Conservation (phyloP, 163 green algal species). For the Chlamydomonas reinhardtii region DNA sequence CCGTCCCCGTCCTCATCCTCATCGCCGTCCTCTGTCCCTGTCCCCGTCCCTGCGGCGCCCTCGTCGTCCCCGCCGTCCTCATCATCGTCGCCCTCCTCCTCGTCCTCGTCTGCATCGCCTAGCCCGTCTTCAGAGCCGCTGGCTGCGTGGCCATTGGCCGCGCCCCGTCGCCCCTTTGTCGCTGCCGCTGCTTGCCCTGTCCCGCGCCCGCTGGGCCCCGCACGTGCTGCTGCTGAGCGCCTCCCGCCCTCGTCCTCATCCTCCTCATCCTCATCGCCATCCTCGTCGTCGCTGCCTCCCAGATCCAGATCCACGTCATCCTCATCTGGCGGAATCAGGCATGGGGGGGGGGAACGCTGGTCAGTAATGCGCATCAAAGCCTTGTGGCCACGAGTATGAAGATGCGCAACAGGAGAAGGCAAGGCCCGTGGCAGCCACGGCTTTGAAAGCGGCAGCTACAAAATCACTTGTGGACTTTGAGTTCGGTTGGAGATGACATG, state of each 20-base stretch:
- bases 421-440: too few relatives aligned
- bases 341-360: too few relatives aligned
- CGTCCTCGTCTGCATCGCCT: not conserved
- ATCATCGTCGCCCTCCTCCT: not conserved
- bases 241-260: not conserved
- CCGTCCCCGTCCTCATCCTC: not conserved
- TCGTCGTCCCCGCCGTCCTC: slow-evolving; percentile 2
- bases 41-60: not conserved
- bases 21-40: not conserved
- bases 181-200: not conserved
- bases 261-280: not conserved
- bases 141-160: too few relatives aligned
- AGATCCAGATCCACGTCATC: not conserved
- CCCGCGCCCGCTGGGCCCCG: not conserved
- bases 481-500: too few relatives aligned
- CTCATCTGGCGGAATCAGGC: not conserved
- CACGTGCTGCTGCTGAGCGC: not conserved
- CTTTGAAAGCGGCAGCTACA: too few relatives aligned
- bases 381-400: too few relatives aligned
- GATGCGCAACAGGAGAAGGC: too few relatives aligned
- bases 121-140: too few relatives aligned
- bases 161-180: not conserved
- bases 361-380: too few relatives aligned
- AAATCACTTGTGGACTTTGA: too few relatives aligned
- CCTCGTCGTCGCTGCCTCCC: not conserved